Conservation (phyloP, 345 rosid genomes). For the Aquilaria sinensis region DNA sequence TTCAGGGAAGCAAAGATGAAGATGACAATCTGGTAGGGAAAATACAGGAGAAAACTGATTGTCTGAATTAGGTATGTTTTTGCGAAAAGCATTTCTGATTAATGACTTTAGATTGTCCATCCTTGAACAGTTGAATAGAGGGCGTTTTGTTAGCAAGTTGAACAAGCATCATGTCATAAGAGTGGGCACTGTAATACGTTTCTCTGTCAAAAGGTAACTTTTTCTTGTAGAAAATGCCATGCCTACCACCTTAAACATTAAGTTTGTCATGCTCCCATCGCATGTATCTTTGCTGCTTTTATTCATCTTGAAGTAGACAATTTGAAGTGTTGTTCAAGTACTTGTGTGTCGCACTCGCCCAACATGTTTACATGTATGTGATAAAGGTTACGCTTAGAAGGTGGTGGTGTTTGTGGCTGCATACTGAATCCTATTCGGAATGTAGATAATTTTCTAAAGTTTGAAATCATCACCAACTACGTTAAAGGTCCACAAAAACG, state of each 20-base stretch:
- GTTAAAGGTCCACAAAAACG: not conserved
- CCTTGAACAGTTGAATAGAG: constrained; percentile 12
- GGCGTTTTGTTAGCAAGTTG: constrained; percentile 43
- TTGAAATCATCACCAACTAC: not conserved
- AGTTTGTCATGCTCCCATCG: not conserved
- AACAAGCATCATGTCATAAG: constrained; percentile 56
- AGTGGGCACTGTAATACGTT: constrained; percentile 66
- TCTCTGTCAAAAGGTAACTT: constrained; percentile 66
- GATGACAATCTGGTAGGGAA: no score
- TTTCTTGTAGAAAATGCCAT: not conserved
- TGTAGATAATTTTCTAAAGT: not conserved
- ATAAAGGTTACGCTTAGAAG: no score
- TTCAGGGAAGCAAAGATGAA: no score
- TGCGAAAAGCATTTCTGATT: no score
- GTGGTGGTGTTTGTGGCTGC: no score
- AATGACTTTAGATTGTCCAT: no score
- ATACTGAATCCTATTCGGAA: no score
- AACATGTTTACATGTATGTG: not conserved
- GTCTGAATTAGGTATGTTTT: no score
- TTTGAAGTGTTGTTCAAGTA: not conserved
- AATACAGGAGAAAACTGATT: no score
- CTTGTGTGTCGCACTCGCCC: not conserved
- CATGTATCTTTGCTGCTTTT: not conserved
- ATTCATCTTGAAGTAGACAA: not conserved
- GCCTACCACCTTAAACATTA: not conserved